phyloP scores from a whole-genome alignment of 208 protist species.

The Zelonia costaricensis region DNA sequence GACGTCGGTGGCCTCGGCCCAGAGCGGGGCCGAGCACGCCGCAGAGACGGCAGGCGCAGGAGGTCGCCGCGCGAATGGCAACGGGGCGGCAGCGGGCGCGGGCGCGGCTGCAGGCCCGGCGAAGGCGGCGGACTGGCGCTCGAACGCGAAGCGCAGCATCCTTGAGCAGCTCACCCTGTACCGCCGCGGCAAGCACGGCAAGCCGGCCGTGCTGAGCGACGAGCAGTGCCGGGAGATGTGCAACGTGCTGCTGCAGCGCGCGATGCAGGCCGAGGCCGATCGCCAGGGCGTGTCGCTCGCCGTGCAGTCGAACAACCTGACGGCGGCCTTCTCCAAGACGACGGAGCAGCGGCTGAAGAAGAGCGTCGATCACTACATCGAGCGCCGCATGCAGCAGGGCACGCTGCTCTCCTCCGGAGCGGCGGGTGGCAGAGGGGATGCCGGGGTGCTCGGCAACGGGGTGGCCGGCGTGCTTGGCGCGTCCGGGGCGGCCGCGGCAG shows the following conservation, averaged over 20 bases:
- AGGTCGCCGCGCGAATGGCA: conserved; percentile 2
- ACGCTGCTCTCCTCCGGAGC: not conserved
- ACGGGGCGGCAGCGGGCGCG: not conserved
- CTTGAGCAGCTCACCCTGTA: conserved; percentile 80
- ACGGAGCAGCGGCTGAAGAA: conserved; percentile 60
- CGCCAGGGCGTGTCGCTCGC: conserved; percentile 56
- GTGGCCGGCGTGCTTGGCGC: conserved; percentile 6
- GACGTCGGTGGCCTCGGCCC: conserved; percentile 39
- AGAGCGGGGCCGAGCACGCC: conserved; percentile 3
- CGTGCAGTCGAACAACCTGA: conserved; percentile 50
- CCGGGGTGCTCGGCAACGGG: not conserved
- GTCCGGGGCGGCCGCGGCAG: not conserved
- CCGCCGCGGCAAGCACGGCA: conserved; percentile 47
- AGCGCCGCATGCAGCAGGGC: conserved; percentile 48
- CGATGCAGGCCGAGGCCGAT: conserved; percentile 61
- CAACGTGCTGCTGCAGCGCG: conserved; percentile 70
- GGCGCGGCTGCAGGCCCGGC: not conserved
- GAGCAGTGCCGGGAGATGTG: conserved; percentile 55
- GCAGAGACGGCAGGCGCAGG: too few species aligned
- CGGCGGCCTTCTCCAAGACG: conserved; percentile 49
- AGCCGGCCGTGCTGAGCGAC: conserved; percentile 55
- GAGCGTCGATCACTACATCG: conserved; percentile 80
- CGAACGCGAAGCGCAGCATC: conserved; percentile 74
- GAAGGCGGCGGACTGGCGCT: conserved; percentile 53
- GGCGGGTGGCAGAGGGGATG: not conserved